Evolutionary conservation across 805 yeast species (phyloP), one percentile per base, ranked within the genome.

Genomic region (Zygosaccharomyces siamensis): DNA sequence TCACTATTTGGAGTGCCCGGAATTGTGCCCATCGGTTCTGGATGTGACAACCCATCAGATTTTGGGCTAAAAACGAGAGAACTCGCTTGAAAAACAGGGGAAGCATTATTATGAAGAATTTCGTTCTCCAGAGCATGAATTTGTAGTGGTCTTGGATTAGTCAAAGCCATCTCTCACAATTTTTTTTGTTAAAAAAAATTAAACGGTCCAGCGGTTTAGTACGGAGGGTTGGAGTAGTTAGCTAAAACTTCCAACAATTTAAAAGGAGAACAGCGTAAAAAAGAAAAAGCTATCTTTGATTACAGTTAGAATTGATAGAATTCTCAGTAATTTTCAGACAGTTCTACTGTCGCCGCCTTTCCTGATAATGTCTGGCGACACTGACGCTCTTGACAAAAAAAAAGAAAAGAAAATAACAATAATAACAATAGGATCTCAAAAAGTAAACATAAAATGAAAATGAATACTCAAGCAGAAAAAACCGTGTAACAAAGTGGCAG

Each of bases 121-220:
- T 64, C 70, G 48, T 59, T 61, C 43, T 71, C 74, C 48, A 68
- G 63, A 26, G 64, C 61, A 36, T 82, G 78, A 57, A 79, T 70
- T 31, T 75, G 78, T 46, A 79, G 72, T 24, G 84, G 84, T 73
- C 84, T 78, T 72, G 83, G 76, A 62, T 80, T 82, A 52, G 86
- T 80, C 69, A 80, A 73, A 49, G 86, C 86, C 86, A 80, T 80
- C 40, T 26, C 60, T 26, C 2, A 8, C 2, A 26, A 3, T 23
- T 39, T 20, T 21, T 21, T 47, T 39, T 41, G 37, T 35, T 21
- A 48, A 36, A 45, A 21, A 48, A 46, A 43, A 46, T 30, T 20
- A 26, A 14, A 10, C 21, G 20, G 21, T 20, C 10, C 36, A 14
- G 21, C 21, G 20, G 21, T 20, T 16, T 33, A 41, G 38, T 31